Base-by-base conservation (phyloP, 2,329 filamentous ascomycete genomes). In the Seiridium unicorne region DNA sequence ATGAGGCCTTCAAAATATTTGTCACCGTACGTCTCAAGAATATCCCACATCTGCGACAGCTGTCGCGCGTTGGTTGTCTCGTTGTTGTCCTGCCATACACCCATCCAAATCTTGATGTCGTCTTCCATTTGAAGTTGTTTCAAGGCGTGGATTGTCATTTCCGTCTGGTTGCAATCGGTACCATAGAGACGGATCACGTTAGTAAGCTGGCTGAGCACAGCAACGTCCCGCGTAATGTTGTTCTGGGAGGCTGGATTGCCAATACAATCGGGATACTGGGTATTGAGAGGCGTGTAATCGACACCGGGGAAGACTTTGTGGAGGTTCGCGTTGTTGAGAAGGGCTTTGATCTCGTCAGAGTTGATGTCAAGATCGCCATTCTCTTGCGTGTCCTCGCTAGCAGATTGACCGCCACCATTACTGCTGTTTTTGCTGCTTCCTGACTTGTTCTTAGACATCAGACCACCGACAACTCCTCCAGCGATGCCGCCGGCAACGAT, bases 81-180 rank as follows among this genome's bases (percentile, higher is more conserved):
- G 74, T 97, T 96, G 59, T 79, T 83, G 71, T 95, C 93, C 63
- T 96, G 89, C 92, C 93, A 97, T 3, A 98, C 93, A 13, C 94
- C 94, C 49, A 98, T 80, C 94, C 94, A 98, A 63, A 98, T 81
- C 74, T 96, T 96, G 79, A 96, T 87, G 1, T 79, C 80, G 60
- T 85, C 81, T 58, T 90, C 83, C 67, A 97, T 78, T 57, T 89
- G 81, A 10, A 98, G 82, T 55, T 83, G 83, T 60, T 91, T 81
- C 67, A 98, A 89, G 26, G 93, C 89, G 68, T 95, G 89, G 7
- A 98, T 79, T 1, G 96, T 86, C 90, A 98, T 95, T 74, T 97
- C 86, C 0, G 94, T 98, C 76, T 98, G 94, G 75, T 97, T 97
- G 82, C 94, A 98, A 77, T 98, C 94, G 10, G 92, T 98, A 55